Base-by-base conservation (phyloP, 2,329 filamentous ascomycete species). In the Aspergillus ibericus region DNA sequence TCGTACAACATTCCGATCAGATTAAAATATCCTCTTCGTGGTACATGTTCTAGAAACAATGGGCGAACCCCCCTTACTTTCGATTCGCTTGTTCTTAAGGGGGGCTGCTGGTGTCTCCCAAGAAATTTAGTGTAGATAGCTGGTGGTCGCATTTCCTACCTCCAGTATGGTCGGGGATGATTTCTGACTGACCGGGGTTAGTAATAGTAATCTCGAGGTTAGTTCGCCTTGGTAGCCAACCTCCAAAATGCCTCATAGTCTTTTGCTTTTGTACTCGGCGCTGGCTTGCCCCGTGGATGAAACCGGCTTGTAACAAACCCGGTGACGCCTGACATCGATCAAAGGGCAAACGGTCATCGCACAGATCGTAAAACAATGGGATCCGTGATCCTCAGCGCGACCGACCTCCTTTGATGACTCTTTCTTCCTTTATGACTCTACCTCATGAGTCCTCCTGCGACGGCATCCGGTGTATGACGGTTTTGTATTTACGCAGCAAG, bases 1-100 rank as follows among this genome's bases (percentile, higher is more conserved):
- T 59, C 56, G 60, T 62, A 56, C 53, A 38, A 62, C 60, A 60
- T 62, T 60, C 57, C 56, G 50, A 58, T 58, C 56, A 57, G 55
- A 57, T 46, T 46, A 44, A 52, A 54, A 54, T 58, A 47, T 54
- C 44, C 34, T 53, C 36, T 27, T 36, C 25, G 27, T 46, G 25
- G 27, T 46, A 35, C 36, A 52, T 48, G 49, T 52, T 52, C 55
- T 46, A 52, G 55, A 57, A 57, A 32, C 22, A 40, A 44, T 42
- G 36, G 40, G 29, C n/a, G 15, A 44, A 6, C 40, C 36, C 40
- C 50, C 51, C 51, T 53, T 44, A 32, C 51, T 42, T 44, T 20
- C 9, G 3, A 15, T 3, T 27, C 16, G 13, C 12, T 51, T 27
- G 35, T 12, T n/a, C 27, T 32, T 47, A 25, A n/a, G 13, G 15